A percentile compares a stretch with the other conserved stretches of the same genome.
Evolutionary conservation across 1,139 yeast species (phyloP).

Genomic region (Magnusiomyces suaveolens): DNA sequence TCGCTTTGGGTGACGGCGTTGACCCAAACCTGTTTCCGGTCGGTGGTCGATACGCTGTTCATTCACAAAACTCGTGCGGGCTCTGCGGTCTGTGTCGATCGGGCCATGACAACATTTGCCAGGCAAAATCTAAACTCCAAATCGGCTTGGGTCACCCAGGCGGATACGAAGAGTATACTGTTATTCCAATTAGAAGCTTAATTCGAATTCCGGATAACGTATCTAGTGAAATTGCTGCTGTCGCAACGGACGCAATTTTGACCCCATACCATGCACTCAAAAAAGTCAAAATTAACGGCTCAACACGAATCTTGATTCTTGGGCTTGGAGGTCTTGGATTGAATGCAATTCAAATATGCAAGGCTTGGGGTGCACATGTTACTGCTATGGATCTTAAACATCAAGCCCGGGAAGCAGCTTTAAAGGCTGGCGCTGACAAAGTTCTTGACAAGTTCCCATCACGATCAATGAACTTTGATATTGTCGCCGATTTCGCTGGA

Average conservation of each 20-base stretch:
- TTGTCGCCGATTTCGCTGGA: slow-evolving; percentile 42
- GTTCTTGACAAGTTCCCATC: slow-evolving; percentile 32
- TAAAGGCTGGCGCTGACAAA: slow-evolving; percentile 38
- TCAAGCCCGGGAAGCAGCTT: slow-evolving; percentile 31
- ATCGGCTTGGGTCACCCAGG: slow-evolving; percentile 42
- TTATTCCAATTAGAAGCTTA: slow-evolving; percentile 5
- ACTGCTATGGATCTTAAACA: slow-evolving; percentile 38
- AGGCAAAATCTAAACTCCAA: slow-evolving; percentile 8
- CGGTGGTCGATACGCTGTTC: slow-evolving; percentile 37
- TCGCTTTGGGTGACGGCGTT: slow-evolving; percentile 35
- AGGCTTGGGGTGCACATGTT: slow-evolving; percentile 35
- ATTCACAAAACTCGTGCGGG: slow-evolving; percentile 40
- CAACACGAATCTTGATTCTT: slow-evolving; percentile 36
- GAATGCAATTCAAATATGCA: slow-evolving; percentile 42
- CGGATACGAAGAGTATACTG: slow-evolving; percentile 42
- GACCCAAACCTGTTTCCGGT: slow-evolving; percentile 28
- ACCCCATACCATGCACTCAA: slow-evolving; percentile 45
- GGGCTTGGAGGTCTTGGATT: slow-evolving; percentile 47
- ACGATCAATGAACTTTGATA: slow-evolving; percentile 21
- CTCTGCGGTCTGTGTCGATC: slow-evolving; percentile 36
- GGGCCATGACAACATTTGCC: slow-evolving; percentile 39
- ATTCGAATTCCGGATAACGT: slow-evolving; percentile 41
- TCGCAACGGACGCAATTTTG: slow-evolving; percentile 42
- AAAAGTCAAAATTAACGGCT: slow-evolving; percentile 31
- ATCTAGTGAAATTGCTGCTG: slow-evolving; percentile 40